Evolutionary conservation across 495 filamentous ascomycete genomes (phyloP).

Genomic region (Elaphomyces granulatus): DNA sequence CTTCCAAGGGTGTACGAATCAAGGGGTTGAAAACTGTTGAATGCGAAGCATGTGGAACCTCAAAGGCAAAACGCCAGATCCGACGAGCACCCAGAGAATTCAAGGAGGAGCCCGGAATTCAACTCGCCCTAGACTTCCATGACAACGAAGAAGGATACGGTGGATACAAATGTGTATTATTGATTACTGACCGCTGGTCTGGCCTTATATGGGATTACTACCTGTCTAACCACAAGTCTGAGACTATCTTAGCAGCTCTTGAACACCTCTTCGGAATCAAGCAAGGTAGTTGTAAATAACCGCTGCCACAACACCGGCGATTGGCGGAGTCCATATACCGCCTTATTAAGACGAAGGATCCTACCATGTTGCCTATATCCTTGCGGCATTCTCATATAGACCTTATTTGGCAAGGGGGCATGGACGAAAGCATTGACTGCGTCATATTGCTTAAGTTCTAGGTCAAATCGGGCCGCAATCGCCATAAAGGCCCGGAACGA

Average conservation of each 20-base stretch:
- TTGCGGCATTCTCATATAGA: no score
- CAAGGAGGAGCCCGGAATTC: neutral
- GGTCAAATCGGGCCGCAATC: no score
- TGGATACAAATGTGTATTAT: neutral
- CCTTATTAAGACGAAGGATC: no score
- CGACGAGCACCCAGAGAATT: constrained; percentile 1
- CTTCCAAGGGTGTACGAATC: neutral
- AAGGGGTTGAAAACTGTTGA: constrained; percentile 1
- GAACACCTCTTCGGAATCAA: neutral
- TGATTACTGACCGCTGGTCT: neutral
- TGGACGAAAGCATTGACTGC: no score
- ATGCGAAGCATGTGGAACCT: constrained; percentile 1
- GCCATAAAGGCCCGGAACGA: no score
- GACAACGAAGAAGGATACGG: neutral
- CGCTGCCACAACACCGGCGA: no score
- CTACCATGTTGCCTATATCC: no score
- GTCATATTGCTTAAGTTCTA: no score
- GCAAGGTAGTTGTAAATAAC: no score
- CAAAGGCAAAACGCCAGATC: neutral
- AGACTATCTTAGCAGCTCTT: neutral
- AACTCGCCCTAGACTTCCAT: constrained; percentile 1
- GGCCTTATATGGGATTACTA: constrained; percentile 2
- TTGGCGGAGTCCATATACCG: no score
- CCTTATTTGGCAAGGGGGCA: no score
- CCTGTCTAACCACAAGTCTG: neutral